A percentile compares a stretch with the other conserved stretches of the same genome.
These are phyloP conservation scores for Erythrobasidium yunnanense DNA, from an alignment of 768 basidiomycete species.

Conservation along the genomic window DNA sequence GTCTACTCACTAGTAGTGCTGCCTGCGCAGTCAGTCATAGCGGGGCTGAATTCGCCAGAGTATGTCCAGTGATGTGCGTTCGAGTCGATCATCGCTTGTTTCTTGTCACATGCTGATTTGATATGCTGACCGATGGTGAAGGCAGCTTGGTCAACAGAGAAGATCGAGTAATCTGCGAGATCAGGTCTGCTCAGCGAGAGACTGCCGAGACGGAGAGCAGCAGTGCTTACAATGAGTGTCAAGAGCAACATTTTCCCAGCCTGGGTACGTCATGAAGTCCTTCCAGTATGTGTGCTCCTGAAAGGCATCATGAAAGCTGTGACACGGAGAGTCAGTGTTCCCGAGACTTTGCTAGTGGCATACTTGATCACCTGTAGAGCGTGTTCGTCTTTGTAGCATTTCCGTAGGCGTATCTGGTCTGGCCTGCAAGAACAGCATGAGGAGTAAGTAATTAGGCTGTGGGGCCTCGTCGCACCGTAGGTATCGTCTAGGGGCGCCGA, in stretches of 20 bases:
- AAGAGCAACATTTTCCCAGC: conserved; percentile 22
- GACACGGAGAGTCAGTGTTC: not conserved
- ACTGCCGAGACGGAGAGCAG: too few species aligned
- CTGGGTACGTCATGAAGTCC: conserved; percentile 11
- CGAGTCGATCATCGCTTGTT: not conserved
- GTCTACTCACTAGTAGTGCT: too few species aligned
- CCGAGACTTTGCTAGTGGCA: not conserved
- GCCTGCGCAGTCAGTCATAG: conserved; percentile 40
- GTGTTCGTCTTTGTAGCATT: conserved; percentile 7
- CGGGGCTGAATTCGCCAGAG: conserved; percentile 42
- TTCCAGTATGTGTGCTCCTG: conserved; percentile 5
- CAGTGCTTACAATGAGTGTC: conserved; percentile 1
- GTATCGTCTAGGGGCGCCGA: conserved; percentile 12
- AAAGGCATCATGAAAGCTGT: conserved; percentile 12
- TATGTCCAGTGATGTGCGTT: conserved; percentile 36
- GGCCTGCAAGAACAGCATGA: too few species aligned
- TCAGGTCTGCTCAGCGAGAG: not conserved
- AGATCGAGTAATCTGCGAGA: conserved; percentile 16
- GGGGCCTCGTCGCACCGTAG: too few species aligned
- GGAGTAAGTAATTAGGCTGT: too few species aligned
- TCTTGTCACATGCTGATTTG: not conserved
- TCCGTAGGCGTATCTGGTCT: conserved; percentile 1
- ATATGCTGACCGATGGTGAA: not conserved
- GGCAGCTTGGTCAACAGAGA: not conserved
- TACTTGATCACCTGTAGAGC: conserved; percentile 1